phyloP scores from a whole-genome alignment of 2,329 filamentous ascomycete species.

The Colletotrichum filicis region DNA sequence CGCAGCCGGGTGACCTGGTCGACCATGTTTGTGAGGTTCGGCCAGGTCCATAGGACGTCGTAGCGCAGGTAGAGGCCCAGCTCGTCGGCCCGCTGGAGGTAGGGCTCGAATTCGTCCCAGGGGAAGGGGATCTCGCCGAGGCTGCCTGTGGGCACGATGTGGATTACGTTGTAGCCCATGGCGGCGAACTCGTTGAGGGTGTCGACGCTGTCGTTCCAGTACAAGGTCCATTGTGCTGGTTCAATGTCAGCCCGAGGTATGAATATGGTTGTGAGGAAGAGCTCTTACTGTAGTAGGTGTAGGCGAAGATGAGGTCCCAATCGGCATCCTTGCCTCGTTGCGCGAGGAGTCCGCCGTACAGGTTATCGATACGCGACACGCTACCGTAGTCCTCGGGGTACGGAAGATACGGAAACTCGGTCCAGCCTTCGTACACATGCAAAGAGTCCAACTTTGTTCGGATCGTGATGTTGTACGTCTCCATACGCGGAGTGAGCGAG shows the following conservation, averaged over 20 bases:
- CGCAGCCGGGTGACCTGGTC: conserved; percentile 28
- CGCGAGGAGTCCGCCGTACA: conserved; percentile 51
- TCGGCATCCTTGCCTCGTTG: conserved; percentile 42
- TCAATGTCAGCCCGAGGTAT: conserved; percentile 41
- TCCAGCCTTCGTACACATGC: conserved; percentile 42
- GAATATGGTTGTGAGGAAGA: conserved; percentile 39
- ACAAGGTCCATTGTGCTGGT: conserved; percentile 52
- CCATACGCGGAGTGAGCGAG: conserved; percentile 46
- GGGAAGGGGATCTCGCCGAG: conserved; percentile 31
- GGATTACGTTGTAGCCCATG: conserved; percentile 56
- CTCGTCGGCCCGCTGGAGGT: conserved; percentile 47
- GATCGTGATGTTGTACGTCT: conserved; percentile 52
- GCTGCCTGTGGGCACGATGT: conserved; percentile 27
- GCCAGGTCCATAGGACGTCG: conserved; percentile 33
- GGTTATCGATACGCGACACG: conserved; percentile 57
- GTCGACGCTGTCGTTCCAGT: conserved; percentile 47
- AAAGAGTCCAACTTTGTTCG: conserved; percentile 37
- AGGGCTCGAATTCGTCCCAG: conserved; percentile 30
- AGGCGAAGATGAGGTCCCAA: conserved; percentile 46
- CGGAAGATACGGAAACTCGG: conserved; percentile 48
- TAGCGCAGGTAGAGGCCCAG: conserved; percentile 43
- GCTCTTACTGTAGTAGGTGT: conserved; percentile 58
- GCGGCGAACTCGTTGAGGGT: conserved; percentile 47
- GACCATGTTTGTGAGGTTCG: conserved; percentile 18
- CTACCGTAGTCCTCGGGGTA: conserved; percentile 53